phyloP scores from a whole-genome alignment of 768 basidiomycete species.

The Mycena vitilis region DNA sequence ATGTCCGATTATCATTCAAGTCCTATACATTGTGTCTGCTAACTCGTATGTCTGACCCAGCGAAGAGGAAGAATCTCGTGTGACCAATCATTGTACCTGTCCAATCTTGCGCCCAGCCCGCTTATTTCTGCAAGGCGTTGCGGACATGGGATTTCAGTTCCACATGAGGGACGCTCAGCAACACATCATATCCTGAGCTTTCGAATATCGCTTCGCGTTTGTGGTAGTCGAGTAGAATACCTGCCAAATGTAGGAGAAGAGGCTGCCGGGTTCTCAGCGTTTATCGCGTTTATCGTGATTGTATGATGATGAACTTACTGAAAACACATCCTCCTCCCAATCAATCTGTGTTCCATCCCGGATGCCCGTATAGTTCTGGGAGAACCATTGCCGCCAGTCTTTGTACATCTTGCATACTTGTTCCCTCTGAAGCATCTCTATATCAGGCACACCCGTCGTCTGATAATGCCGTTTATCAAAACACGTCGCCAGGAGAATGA shows the following conservation, averaged over 20 bases:
- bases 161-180: no score
- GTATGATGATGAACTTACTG: background rate
- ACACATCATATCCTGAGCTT: no score
- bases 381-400: background rate
- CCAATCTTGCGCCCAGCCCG: no score
- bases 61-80: no score
- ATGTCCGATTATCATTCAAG: no score
- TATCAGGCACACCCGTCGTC: background rate
- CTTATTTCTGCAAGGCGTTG: no score
- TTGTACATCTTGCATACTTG: background rate
- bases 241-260: background rate
- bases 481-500: background rate
- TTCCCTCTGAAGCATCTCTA: background rate
- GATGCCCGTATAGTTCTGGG: background rate
- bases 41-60: no score
- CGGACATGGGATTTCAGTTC: no score
- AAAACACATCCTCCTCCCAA: conserved; percentile 6
- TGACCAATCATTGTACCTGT: no score
- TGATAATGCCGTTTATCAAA: background rate
- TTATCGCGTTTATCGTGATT: no score
- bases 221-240: background rate
- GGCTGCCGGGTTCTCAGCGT: background rate
- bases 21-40: no score
- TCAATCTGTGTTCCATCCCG: background rate
- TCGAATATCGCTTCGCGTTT: background rate